Evolutionary conservation across 2,329 filamentous ascomycete genomes (phyloP).

Genomic region (Xylaria sp.): DNA sequence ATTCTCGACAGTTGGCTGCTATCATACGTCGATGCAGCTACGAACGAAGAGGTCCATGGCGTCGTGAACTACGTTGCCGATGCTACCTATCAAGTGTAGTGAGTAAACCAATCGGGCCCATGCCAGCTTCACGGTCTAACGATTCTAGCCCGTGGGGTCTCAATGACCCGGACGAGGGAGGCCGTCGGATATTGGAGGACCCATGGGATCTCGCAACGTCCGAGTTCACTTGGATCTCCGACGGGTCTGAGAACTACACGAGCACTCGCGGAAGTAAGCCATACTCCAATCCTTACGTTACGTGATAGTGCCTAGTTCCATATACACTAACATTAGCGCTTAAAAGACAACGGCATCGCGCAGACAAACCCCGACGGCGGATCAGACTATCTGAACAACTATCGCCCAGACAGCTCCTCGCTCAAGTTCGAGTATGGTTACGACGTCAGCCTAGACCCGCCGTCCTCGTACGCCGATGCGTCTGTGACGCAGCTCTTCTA

Average conservation of each 20-base stretch:
- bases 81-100: slow-evolving; percentile 58
- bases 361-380: slow-evolving; percentile 54
- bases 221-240: slow-evolving; percentile 56
- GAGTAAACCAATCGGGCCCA: slow-evolving; percentile 22
- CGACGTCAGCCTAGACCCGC: slow-evolving; percentile 38
- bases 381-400: slow-evolving; percentile 49
- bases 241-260: slow-evolving; percentile 51
- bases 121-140: slow-evolving; percentile 11
- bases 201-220: slow-evolving; percentile 52
- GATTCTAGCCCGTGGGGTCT: slow-evolving; percentile 50
- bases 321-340: slow-evolving; percentile 4
- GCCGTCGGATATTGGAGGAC: slow-evolving; percentile 47
- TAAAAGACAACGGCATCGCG: slow-evolving; percentile 55
- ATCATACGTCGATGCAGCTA: slow-evolving; percentile 57
- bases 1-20: slow-evolving; percentile 60
- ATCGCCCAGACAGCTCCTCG: slow-evolving; percentile 48
- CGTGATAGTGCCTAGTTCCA: not conserved
- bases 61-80: slow-evolving; percentile 62
- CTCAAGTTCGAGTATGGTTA: slow-evolving; percentile 54
- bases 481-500: slow-evolving; percentile 64
- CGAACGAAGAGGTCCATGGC: slow-evolving; percentile 50
- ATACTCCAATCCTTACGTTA: not conserved
- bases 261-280: slow-evolving; percentile 54
- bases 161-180: slow-evolving; percentile 56
- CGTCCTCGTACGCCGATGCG: slow-evolving; percentile 52